Base-by-base conservation (phyloP, 73 alveolate species). In the Uronychia binucleata region DNA sequence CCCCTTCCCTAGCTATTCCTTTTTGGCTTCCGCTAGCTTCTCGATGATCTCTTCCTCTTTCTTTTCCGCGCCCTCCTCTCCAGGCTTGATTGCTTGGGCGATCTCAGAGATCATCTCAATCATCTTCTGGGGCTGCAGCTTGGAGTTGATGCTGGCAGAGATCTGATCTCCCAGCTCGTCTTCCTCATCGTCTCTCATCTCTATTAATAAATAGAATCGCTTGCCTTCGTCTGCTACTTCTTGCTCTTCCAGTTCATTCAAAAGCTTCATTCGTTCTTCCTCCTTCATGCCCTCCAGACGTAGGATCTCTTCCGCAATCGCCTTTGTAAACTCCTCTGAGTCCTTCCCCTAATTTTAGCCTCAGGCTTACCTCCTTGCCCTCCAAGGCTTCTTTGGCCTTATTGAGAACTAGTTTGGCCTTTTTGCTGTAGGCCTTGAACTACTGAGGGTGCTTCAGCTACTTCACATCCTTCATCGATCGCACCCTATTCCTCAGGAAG, bases 401-500 rank as follows among this genome's bases (percentile, higher is more conserved):
- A 28, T 57, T 27, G 82, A 59, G 19, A 46, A 46, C 19, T 19
- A 46, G 5, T 19, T 46, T 46, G 30, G 78, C 46, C 33, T 74
- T 75, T 32, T 83, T 74, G 33, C 32, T 1, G 0, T 67, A 28
- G 0, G 57, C 28, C 28, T 83, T 60, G 32, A 26, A 83, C 0
- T 83, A 83, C 30, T 31, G 60, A 13, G 91, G 91, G 1, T 34
- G 26, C 77, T 85, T 85, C n/a, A 85, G 86, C 1, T 46, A 19
- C 57, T 85, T 85, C 13, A 85, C 91, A 76, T 85, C 91, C 1
- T 85, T 79, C 33, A 30, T 30, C 19, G 77, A 77, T 77, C 77
- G 75, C 14, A 85, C 46, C 31, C 78, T 76, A 26, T 75, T 85
- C 32, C 91, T 76, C 31, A 85, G 75, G 91, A 85, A 85, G 74